Evolutionary conservation across 257 asterid genomes (phyloP), one percentile per base, ranked within the genome.

Genomic region (Solanum medicagineum): DNA sequence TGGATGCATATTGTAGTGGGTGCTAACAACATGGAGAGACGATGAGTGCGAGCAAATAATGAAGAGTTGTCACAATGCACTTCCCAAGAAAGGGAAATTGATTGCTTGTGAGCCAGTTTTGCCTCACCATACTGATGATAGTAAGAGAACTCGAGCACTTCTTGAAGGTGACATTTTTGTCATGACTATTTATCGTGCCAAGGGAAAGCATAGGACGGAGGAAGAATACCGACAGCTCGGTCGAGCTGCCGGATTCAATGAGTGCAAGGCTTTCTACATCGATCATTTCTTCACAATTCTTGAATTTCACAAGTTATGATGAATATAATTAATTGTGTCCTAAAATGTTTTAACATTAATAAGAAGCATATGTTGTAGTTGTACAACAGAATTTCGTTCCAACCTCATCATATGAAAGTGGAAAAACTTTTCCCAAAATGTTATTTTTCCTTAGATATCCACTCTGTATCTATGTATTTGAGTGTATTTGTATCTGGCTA

Each of bases 91-190:
- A 11, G 90, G 90, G 0, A 88, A 83, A 44, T n/a, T 85, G 11
- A 71, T 83, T 14, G 85, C 85, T 16, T 88, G 90, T 49, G 90
- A 88, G 47, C 90, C 88, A 16, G 87, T 85, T 69, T 83, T 88
- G 59, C 90, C 90, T 59, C 44, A 49, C 10, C 40, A 66, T 10
- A 83, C 85, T 8, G 87, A 88, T 66, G 73, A 85, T 19, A 85
- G 87, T 80, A 87, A 80, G 51, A 81, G 88, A 19, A 88, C 85
- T 10, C 79, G 88, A 69, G 87, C 88, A 22, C 87, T 88, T 40
- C 88, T 88, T 10, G 90, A 85, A 88, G 90, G 87, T 7, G 88
- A 88, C 36, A 85, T 88, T 63, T 88, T 85, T 51, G 88, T 85
- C 19, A 88, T 88, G 90, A 88, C 90, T 8, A 85, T 85, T 20